phyloP scores from a whole-genome alignment of 2,329 filamentous ascomycete genomes.

The Aureobasidium mangrovei region DNA sequence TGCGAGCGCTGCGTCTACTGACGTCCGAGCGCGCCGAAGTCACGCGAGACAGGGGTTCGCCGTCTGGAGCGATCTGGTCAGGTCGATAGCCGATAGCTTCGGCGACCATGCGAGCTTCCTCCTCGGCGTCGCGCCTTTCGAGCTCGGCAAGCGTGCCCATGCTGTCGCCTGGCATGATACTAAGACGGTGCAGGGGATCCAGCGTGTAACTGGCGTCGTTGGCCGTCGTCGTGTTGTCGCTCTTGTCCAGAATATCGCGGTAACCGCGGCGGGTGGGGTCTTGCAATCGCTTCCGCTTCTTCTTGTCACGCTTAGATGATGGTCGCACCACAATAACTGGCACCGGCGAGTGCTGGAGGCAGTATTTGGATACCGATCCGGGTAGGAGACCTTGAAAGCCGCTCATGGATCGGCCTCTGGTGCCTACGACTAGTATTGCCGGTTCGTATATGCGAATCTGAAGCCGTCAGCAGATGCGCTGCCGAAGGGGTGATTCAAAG shows the following conservation, averaged over 20 bases:
- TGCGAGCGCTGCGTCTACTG: slow-evolving; percentile 29
- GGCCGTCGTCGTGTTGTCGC: slow-evolving; percentile 27
- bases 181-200: slow-evolving; percentile 41
- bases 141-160: slow-evolving; percentile 26
- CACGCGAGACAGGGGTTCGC: slow-evolving; percentile 22
- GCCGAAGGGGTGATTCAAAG: neutral
- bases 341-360: slow-evolving; percentile 84
- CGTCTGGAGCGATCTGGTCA: slow-evolving; percentile 18
- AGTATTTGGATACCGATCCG: slow-evolving; percentile 90
- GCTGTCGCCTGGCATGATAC: slow-evolving; percentile 32
- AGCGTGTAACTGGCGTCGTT: slow-evolving; percentile 46
- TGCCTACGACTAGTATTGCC: slow-evolving; percentile 83
- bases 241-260: slow-evolving; percentile 64
- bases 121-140: slow-evolving; percentile 21
- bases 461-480: neutral
- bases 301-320: slow-evolving; percentile 78
- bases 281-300: slow-evolving; percentile 74
- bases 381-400: slow-evolving; percentile 80
- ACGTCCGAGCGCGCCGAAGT: slow-evolving; percentile 22
- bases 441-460: slow-evolving; percentile 89
- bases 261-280: slow-evolving; percentile 72
- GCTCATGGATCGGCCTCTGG: slow-evolving; percentile 72
- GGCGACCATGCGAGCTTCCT: slow-evolving; percentile 32
- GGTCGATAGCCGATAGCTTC: slow-evolving; percentile 29
- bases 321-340: slow-evolving; percentile 88